Base-by-base conservation (phyloP, 163 green algal species). In the Prototheca stagnorum region DNA sequence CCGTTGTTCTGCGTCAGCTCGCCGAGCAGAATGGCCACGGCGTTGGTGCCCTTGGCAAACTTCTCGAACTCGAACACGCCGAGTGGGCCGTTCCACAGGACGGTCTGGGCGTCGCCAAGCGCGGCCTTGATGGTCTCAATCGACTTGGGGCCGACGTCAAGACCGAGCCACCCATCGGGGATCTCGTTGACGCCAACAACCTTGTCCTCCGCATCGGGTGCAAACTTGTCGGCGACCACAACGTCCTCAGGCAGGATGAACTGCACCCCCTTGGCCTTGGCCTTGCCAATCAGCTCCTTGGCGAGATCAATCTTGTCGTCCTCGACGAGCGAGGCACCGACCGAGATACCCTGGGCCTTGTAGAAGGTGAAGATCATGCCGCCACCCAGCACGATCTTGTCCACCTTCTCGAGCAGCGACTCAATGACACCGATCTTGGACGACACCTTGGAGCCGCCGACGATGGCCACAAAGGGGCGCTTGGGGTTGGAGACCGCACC, bases 361-460 rank as follows among this genome's bases (percentile, higher is more conserved):
- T 90, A 92, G 80, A 99, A 99, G 57, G 91, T 99, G 81, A 96
- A 97, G 61, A 95, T 85, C 90, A 99, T 99, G 66, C 88, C 90
- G 47, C 88, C 88, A 52, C 79, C 80, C 33, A 92, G 74, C 53
- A 92, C 82, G 65, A 73, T 55, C 47, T 65, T 72, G 55, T 76
- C 58, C 23, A 61, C 57, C 64, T 74, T 64, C 33, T 78, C 50
- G 39, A 95, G 59, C 45, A 97, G 80, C 25, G 70, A 79, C 78
- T 97, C 90, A 47, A 99, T 94, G 41, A 99, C 89, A 35, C 77
- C 81, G 70, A 97, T 96, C 80, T 99, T 99, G 67, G 78, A 86
- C 52, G 81, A 95, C 57, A 93, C 84, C 77, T 94, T 94, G 64
- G 77, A 87, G 51, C 86, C 86, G 12, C 86, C 86, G 20, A 95